Evolutionary conservation across 805 yeast genomes (phyloP), one percentile per base, ranked within the genome.

Genomic region (Deakozyma indianensis): DNA sequence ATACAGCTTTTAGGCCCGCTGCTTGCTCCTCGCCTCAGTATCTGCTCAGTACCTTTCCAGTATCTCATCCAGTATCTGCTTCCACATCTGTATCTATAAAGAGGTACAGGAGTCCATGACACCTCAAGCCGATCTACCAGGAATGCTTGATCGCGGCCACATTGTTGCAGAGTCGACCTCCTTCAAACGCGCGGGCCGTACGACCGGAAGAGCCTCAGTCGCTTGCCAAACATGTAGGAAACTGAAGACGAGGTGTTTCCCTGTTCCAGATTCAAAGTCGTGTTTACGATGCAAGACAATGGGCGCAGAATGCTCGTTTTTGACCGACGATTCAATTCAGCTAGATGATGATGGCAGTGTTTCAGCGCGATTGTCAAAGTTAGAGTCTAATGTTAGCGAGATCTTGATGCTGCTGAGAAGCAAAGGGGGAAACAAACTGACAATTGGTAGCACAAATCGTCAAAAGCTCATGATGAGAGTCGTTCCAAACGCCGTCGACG

Each of bases 161-260:
- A 20, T 20, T 9, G 11, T 32, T 14, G 18, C 18, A 9, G 18
- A 32, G 38, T 14, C 38, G 18, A 9, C 38, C 5, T 20, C 7
- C 18, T 32, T 32, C 38, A 32, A 32, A 20, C 38, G 38, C 20
- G 20, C 38, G 5, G 11, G 20, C 18, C 18, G 18, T 4, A 32
- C 48, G 4, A 44, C 51, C 15, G 28, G 28, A 7, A 42, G 82
- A 38, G 74, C 79, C 0, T 52, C 71, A 1, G 65, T 63, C 43
- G 83, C 83, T 0, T 77, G 83, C 56, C 69, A 68, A 4, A 55
- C 65, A 4, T 77, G 83, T 54, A 65, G 81, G 41, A 68, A 65
- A 43, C 76, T 72, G 49, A 77, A 77, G 62, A 73, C 85, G 1
- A 61, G 82, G 47, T 80, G 87, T 51, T 71, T 78, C 54, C 71